Evolutionary conservation across 2,329 filamentous ascomycete genomes (phyloP).

Genomic region (Penicillium sp.): DNA sequence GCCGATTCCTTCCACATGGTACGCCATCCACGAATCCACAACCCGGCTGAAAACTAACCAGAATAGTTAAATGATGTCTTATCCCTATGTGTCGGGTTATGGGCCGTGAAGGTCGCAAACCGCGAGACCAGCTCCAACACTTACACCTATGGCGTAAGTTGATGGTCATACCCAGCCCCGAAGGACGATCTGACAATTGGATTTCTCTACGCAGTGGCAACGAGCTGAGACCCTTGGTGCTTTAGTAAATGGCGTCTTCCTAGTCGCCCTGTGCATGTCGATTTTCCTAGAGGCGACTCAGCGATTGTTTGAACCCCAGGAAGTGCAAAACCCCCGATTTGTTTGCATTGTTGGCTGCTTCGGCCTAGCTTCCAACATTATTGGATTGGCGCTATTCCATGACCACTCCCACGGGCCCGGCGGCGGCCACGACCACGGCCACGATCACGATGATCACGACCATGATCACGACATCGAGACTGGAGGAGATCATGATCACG

Average conservation of each 20-base stretch:
- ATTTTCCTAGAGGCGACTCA: conserved; percentile 95
- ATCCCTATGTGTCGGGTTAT: conserved; percentile 85
- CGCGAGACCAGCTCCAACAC: conserved; percentile 77
- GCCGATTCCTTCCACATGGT: conserved; percentile 99
- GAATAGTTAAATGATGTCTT: conserved; percentile 90
- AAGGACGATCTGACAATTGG: conserved; percentile 11
- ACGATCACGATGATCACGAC: conserved; percentile 46
- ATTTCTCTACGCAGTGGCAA: conserved; percentile 66
- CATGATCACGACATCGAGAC: conserved; percentile 44
- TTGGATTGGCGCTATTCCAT: conserved; percentile 87
- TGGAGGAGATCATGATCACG: conserved; percentile 60
- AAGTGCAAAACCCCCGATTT: conserved; percentile 78
- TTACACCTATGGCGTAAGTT: conserved; percentile 86
- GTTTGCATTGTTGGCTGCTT: conserved; percentile 86
- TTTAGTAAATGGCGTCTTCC: conserved; percentile 94
- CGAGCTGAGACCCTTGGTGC: conserved; percentile 95
- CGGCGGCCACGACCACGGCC: conserved; percentile 47
- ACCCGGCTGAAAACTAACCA: background rate
- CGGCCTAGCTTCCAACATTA: conserved; percentile 81
- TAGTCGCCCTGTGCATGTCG: conserved; percentile 92
- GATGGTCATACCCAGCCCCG: background rate
- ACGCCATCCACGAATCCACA: conserved; percentile 28
- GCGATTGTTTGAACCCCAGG: conserved; percentile 85
- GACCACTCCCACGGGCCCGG: conserved; percentile 78
- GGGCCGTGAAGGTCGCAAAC: conserved; percentile 88